A percentile compares a stretch with the other conserved stretches of the same genome.
These are phyloP conservation scores for Pseudogymnoascus sp. DNA, from an alignment of 2,329 filamentous ascomycete species.

Conservation along the genomic window DNA sequence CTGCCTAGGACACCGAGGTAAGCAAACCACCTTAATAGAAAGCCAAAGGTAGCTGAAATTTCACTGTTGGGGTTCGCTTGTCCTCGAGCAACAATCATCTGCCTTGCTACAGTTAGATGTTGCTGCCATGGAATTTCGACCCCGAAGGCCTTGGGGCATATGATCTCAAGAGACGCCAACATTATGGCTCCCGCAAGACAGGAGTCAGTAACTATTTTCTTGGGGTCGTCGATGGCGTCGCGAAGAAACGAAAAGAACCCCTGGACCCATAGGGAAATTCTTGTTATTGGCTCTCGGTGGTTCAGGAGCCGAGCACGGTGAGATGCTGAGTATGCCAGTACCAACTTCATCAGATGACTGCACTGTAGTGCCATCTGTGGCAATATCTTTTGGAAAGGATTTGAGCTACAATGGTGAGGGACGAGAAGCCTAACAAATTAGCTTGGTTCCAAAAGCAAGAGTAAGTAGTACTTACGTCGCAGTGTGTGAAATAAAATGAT, in stretches of 20 bases:
- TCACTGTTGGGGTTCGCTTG: constrained; percentile 40
- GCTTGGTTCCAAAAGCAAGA: constrained; percentile 33
- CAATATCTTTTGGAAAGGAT: constrained; percentile 42
- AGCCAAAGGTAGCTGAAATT: constrained; percentile 47
- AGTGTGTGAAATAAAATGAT: constrained; percentile 37
- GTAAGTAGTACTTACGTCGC: constrained; percentile 1
- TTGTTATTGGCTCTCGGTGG: constrained; percentile 64
- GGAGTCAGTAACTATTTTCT: constrained; percentile 57
- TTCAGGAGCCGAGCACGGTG: constrained; percentile 67
- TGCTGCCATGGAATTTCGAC: constrained; percentile 74
- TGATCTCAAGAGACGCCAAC: constrained; percentile 74
- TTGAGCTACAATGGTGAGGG: constrained; percentile 43
- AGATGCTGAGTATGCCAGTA: constrained; percentile 76
- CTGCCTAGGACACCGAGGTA: constrained; percentile 75
- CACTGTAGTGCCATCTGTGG: constrained; percentile 58
- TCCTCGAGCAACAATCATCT: constrained; percentile 61
- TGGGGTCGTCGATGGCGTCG: constrained; percentile 51
- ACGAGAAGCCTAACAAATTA: constrained; percentile 60
- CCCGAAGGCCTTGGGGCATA: constrained; percentile 72
- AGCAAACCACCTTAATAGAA: constrained; percentile 73
- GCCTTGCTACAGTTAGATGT: constrained; percentile 66
- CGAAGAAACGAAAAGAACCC: constrained; percentile 69
- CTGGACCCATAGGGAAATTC: constrained; percentile 73
- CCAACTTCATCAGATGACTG: constrained; percentile 63
- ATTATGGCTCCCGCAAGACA: constrained; percentile 77